These are phyloP conservation scores for Coprinopsis sp. DNA, from an alignment of 768 basidiomycete genomes.

Conservation along the genomic window DNA sequence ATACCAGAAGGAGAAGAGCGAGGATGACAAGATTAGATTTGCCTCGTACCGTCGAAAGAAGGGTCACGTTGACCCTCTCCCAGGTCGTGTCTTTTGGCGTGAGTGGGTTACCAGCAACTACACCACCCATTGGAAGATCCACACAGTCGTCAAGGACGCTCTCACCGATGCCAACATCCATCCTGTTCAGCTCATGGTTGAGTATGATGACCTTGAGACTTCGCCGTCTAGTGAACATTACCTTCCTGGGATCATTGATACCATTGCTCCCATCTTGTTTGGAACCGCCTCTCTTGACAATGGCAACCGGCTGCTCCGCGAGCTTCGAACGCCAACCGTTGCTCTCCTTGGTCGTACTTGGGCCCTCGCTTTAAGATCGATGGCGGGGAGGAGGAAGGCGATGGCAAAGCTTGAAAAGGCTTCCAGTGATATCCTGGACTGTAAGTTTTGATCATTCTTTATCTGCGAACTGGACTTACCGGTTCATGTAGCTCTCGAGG, in stretches of 20 bases:
- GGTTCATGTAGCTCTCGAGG: too few species aligned
- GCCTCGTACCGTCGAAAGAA: not conserved
- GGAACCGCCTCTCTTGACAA: not conserved
- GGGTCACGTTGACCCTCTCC: slow-evolving; percentile 3
- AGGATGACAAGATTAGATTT: slow-evolving; percentile 3
- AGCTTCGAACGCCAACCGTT: not conserved
- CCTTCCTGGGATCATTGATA: not conserved
- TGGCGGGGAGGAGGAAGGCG: not conserved
- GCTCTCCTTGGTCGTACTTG: not conserved
- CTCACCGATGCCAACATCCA: slow-evolving; percentile 12
- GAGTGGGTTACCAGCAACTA: slow-evolving; percentile 10
- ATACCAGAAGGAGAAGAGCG: slow-evolving; percentile 5
- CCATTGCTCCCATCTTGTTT: not conserved
- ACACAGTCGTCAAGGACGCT: slow-evolving; percentile 9
- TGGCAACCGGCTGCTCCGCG: not conserved
- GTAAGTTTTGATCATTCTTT: too few species aligned
- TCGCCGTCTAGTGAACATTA: not conserved
- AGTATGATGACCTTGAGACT: not conserved
- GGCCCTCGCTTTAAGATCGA: not conserved
- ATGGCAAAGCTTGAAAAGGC: too few species aligned
- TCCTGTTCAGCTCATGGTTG: slow-evolving; percentile 2
- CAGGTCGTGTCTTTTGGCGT: slow-evolving; percentile 15
- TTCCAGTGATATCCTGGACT: too few species aligned
- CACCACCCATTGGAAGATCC: slow-evolving; percentile 12
- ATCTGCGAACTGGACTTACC: too few species aligned